Evolutionary conservation across 2,329 filamentous ascomycete species (phyloP).

Genomic region (Simplicillium aogashimaense): DNA sequence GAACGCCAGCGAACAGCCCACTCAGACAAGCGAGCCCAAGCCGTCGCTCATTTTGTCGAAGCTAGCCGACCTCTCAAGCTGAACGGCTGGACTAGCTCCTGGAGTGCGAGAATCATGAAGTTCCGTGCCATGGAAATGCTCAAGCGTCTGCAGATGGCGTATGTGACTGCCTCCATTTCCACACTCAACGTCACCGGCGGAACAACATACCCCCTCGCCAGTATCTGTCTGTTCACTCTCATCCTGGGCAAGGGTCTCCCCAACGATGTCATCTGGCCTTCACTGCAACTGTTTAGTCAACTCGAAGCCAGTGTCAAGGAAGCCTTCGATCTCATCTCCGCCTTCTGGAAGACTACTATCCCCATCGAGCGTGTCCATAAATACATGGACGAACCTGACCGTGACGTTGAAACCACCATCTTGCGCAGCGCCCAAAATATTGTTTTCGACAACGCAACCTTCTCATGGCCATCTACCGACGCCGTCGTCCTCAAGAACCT

Average conservation of each 20-base stretch:
- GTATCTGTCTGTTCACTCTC: conserved; percentile 73
- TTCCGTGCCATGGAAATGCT: conserved; percentile 25
- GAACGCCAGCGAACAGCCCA: conserved; percentile 62
- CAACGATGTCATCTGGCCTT: conserved; percentile 79
- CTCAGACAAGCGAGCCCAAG: conserved; percentile 70
- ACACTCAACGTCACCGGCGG: conserved; percentile 64
- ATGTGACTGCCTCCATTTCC: conserved; percentile 38
- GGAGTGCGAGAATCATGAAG: conserved; percentile 23
- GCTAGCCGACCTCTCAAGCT: conserved; percentile 58
- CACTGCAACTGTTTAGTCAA: conserved; percentile 69
- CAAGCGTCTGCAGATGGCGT: conserved; percentile 25
- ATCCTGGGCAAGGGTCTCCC: conserved; percentile 57
- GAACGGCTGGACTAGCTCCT: conserved; percentile 28
- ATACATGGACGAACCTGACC: conserved; percentile 81
- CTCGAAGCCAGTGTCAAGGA: conserved; percentile 65
- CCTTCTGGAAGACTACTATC: conserved; percentile 72
- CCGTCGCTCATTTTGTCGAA: conserved; percentile 79
- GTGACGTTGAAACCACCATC: conserved; percentile 38
- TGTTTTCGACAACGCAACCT: conserved; percentile 54
- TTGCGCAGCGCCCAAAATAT: conserved; percentile 28
- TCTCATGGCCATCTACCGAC: conserved; percentile 66
- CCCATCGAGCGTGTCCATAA: conserved; percentile 72
- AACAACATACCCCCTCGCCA: conserved; percentile 67
- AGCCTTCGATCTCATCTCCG: conserved; percentile 64
- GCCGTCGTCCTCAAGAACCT: conserved; percentile 39